Base-by-base conservation (phyloP, 257 asterid species). In the Haberlea rhodopensis region DNA sequence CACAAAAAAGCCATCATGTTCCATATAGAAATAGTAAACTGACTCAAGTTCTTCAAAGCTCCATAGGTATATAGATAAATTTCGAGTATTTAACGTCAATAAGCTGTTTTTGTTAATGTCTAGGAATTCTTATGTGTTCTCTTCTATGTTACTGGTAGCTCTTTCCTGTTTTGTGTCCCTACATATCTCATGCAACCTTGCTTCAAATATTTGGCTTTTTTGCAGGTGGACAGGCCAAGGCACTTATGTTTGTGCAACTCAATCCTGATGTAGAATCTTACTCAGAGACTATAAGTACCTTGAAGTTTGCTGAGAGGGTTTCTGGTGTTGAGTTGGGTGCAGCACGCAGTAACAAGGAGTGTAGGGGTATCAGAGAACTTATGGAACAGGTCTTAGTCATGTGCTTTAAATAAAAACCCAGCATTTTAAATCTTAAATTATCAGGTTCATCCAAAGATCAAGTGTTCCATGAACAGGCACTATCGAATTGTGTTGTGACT, bases 261-360 rank as follows among this genome's bases (percentile, higher is more conserved):
- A 91, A 91, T 82, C 98, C 98, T 22, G 98, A 91, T 43, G 90
- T 82, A 13, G 96, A 89, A 67, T 91, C 98, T 57, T 88, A 83
- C 62, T 81, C 94, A n/a, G 98, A 91, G 82, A 85, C 92, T 68
- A 57, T 85, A 76, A 91, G 98, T 65, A 91, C 98, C 29, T 73
- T 91, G 65, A 91, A 91, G 78, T 91, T 91, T 85, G 95, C 98
- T n/a, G 96, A 91, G 83, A 78, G 98, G 78, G 98, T 89, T 55
- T 91, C 98, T 62, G 98, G 98, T 27, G 98, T 91, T 64, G 96
- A 88, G 78, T 75, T 91, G 83, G 98, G 98, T 66, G 95, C 96
- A 20, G 96, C 96, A 19, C 75, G 84, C 62, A 89, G 87, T 77
- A 89, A 89, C 67, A 86, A 75, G 76, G 95, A 91, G 85, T 89